Percentiles rank a stretch among this genome's conserved stretches.
phyloP scores from a whole-genome alignment of 2,329 filamentous ascomycete genomes.

The Claviceps monticola region DNA sequence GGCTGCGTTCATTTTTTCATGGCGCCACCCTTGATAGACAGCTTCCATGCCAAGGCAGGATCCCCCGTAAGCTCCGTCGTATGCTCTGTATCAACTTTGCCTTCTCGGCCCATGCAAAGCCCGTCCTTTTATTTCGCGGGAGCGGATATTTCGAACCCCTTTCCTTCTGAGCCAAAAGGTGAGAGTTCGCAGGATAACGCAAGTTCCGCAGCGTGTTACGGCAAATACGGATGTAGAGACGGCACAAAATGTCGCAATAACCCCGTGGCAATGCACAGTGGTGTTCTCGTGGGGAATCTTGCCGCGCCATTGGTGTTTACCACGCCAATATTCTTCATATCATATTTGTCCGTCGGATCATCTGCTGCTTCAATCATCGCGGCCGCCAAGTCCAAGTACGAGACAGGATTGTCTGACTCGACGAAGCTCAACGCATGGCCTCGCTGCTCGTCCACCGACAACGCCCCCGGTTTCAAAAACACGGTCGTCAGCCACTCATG shows the following conservation, averaged over 20 bases:
- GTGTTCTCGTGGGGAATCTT: not conserved
- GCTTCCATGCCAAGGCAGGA: too few relatives aligned
- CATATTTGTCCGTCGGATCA: slow-evolving; percentile 15
- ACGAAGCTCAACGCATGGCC: slow-evolving; percentile 27
- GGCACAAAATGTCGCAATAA: slow-evolving; percentile 3
- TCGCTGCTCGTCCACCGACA: slow-evolving; percentile 10
- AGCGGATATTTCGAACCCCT: too few relatives aligned
- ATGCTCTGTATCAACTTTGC: too few relatives aligned
- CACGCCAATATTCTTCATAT: slow-evolving; percentile 11
- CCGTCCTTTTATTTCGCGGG: too few relatives aligned
- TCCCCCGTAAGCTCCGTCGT: too few relatives aligned
- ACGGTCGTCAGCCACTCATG: slow-evolving; percentile 22
- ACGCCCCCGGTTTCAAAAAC: slow-evolving; percentile 26
- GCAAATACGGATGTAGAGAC: slow-evolving; percentile 1
- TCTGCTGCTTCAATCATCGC: slow-evolving; percentile 34
- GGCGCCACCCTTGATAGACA: too few relatives aligned
- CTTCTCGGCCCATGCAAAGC: too few relatives aligned
- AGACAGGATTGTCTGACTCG: slow-evolving; percentile 23
- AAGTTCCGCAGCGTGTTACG: not conserved
- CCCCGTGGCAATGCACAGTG: not conserved
- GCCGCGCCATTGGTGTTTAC: slow-evolving; percentile 1
- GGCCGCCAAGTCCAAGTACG: slow-evolving; percentile 13
- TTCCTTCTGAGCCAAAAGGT: too few relatives aligned
- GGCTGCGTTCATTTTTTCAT: too few relatives aligned
- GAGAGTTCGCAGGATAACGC: too few relatives aligned